A percentile compares a stretch with the other conserved stretches of the same genome.
phyloP scores from a whole-genome alignment of 192 early-diverging fungal species.

The Coemansia sp. region DNA sequence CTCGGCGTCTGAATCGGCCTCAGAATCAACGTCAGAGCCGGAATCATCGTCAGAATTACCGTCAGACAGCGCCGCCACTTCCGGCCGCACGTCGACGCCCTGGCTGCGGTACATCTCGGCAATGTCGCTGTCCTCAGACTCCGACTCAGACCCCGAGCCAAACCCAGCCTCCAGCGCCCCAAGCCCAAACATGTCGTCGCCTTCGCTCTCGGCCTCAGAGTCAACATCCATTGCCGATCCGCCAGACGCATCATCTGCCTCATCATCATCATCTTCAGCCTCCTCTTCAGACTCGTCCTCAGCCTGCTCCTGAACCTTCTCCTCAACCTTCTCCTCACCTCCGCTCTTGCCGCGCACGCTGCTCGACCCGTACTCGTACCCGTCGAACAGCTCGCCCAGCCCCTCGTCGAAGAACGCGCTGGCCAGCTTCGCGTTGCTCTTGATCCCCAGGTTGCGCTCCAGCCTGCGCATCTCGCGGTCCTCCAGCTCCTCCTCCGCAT shows the following conservation, averaged over 20 bases:
- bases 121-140: conserved; percentile 49
- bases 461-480: conserved; percentile 52
- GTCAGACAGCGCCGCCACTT: conserved; percentile 5
- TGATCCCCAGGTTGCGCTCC: conserved; percentile 52
- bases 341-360: conserved; percentile 10
- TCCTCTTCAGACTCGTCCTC: no score
- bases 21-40: conserved; percentile 8
- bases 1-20: neutral
- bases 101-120: conserved; percentile 37
- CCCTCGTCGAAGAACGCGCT: conserved; percentile 46
- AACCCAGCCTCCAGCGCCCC: no score
- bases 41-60: neutral
- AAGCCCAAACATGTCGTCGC: conserved; percentile 38
- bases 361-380: conserved; percentile 36
- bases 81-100: conserved; percentile 26
- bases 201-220: conserved; percentile 1
- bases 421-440: conserved; percentile 40
- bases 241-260: neutral
- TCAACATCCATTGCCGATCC: no score
- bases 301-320: neutral
- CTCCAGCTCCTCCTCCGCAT: conserved; percentile 35
- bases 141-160: conserved; percentile 21
- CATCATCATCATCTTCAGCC: no score
- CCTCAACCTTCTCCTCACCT: neutral
- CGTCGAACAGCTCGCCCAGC: conserved; percentile 40